Percentiles rank a stretch among this genome's conserved stretches.
These are phyloP conservation scores for Gleditsia sinensis DNA, from an alignment of 306 rosid genomes.

Conservation along the genomic window DNA sequence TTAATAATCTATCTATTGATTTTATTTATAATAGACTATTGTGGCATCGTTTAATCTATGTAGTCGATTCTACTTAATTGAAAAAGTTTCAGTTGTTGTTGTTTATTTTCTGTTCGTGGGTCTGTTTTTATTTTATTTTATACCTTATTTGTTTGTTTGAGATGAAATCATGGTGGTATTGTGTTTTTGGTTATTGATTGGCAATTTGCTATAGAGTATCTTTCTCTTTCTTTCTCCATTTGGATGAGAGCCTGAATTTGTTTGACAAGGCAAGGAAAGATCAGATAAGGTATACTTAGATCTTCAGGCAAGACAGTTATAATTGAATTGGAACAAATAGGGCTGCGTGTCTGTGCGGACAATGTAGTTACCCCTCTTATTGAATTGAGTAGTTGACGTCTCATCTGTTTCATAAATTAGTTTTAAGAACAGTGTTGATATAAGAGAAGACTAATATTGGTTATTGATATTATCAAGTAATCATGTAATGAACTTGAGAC, in stretches of 20 bases:
- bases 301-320: background rate
- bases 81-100: too few species aligned
- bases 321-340: background rate
- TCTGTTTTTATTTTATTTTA: conserved; percentile 1
- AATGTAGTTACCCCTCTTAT: background rate
- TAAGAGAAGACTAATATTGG: background rate
- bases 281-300: background rate
- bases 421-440: conserved; percentile 12
- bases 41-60: too few species aligned
- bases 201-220: conserved; percentile 8
- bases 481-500: background rate
- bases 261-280: conserved; percentile 3
- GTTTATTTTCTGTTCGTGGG: background rate
- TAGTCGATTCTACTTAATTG: too few species aligned
- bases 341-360: conserved; percentile 5
- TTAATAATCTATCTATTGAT: too few species aligned
- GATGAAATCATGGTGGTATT: background rate
- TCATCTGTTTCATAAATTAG: background rate
- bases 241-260: conserved; percentile 1
- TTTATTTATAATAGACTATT: too few species aligned
- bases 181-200: conserved; percentile 22
- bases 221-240: conserved; percentile 6
- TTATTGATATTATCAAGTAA: background rate
- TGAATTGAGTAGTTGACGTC: conserved; percentile 11
- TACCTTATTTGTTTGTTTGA: background rate